Base-by-base conservation (phyloP, 2,329 filamentous ascomycete species). In the Fusarium mexicanum region DNA sequence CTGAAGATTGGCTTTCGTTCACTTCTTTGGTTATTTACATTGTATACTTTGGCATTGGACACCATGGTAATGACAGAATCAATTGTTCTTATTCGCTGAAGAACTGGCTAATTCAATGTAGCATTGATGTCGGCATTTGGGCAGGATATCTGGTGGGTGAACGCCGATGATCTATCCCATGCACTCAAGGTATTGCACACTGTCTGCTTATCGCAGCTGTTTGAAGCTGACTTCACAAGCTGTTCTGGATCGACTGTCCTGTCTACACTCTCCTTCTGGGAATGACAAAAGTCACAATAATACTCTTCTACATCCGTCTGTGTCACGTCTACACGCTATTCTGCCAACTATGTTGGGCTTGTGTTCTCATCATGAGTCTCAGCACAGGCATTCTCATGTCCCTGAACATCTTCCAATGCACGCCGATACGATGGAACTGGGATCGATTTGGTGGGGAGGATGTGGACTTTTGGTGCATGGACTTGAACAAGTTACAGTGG, bases 171-270 rank as follows among this genome's bases (percentile, higher is more conserved):
- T 8, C 13, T 69, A 10, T 63, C 66, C 4, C 66, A 69, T 24
- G 64, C 66, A 0, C 38, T 69, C 5, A 69, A 69, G 64, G 66
- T 69, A 68, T 2, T 5, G 2, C 9, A 6, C 5, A 31, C 8
- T 22, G 4, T 1, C 0, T 26, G 6, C 4, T 4, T 0, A 2
- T 5, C 2, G 5, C 5, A 5, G 1, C 0, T 0, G 11, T 0
- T 6, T 10, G 2, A 9, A 16, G 8, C 31, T 69, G 10, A 68
- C 11, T 14, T 1, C 0, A 1, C 6, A 4, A 69, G 66, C 24
- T 69, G 0, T 69, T 69, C 22, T 69, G 57, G 57, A 48, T 69
- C 5, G 64, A 69, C 17, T 69, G 64, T 6, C 64, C 66, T 4
- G 20, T 69, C 4, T 69, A 69, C 6, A 69, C 43, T 0, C 64